These are phyloP conservation scores for Tricholoma flavovirens DNA, from an alignment of 768 basidiomycete species.

Conservation along the genomic window DNA sequence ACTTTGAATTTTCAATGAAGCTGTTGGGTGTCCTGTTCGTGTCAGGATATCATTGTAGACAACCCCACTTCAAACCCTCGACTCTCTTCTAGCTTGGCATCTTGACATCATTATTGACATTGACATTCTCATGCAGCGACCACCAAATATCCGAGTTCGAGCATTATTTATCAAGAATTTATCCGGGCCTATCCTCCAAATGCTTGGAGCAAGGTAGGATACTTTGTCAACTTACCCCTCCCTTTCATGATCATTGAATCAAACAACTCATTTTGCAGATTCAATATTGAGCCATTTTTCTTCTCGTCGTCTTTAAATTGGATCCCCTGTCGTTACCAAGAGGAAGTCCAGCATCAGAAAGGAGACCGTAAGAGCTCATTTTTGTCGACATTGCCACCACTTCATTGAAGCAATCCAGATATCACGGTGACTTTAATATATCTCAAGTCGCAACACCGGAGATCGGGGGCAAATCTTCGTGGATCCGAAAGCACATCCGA, in stretches of 20 bases:
- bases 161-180: slow-evolving; percentile 49
- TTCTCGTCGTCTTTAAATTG: slow-evolving; percentile 63
- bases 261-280: slow-evolving; percentile 29
- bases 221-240: not conserved
- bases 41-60: too few species aligned
- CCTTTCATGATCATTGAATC: not conserved
- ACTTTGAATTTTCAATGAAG: not conserved
- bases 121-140: slow-evolving; percentile 20
- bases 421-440: slow-evolving; percentile 55
- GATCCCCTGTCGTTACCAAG: slow-evolving; percentile 64
- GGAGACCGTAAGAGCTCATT: slow-evolving; percentile 48
- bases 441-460: slow-evolving; percentile 30
- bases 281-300: slow-evolving; percentile 61
- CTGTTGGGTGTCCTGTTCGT: not conserved
- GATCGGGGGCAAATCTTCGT: not conserved
- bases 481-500: not conserved
- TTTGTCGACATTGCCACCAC: not conserved
- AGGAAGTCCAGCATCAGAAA: slow-evolving; percentile 29
- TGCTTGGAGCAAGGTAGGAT: slow-evolving; percentile 52
- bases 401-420: slow-evolving; percentile 29
- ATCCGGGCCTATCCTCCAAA: slow-evolving; percentile 48
- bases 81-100: too few species aligned
- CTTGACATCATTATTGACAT: not conserved
- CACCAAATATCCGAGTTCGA: slow-evolving; percentile 37
- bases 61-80: too few species aligned